Evolutionary conservation across 495 filamentous ascomycete species (phyloP).

Genomic region (Neurospora sp.): DNA sequence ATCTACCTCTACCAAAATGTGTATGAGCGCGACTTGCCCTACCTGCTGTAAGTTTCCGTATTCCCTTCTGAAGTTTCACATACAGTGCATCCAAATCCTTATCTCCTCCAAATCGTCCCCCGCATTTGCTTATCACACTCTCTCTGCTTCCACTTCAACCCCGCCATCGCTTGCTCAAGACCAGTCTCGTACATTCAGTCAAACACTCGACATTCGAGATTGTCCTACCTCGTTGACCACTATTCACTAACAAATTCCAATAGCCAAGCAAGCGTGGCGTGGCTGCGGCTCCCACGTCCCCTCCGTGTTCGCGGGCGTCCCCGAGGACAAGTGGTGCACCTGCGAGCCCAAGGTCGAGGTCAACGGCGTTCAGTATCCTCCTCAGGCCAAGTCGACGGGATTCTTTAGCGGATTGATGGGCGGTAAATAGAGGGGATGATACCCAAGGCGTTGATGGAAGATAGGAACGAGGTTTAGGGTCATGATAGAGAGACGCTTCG

Average conservation of each 20-base stretch:
- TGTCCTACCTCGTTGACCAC: neutral
- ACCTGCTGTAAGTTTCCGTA: conserved; percentile 26
- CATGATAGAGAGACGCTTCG: neutral
- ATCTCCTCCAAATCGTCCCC: neutral
- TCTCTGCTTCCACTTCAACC: neutral
- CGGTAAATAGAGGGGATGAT: conserved; percentile 9
- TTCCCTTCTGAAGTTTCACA: neutral
- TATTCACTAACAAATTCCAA: neutral
- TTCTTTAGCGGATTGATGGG: conserved; percentile 17
- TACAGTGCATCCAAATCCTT: neutral
- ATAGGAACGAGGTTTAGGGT: neutral
- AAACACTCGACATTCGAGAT: neutral
- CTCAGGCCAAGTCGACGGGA: conserved; percentile 36
- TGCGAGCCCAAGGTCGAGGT: conserved; percentile 50
- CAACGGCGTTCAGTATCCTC: conserved; percentile 53
- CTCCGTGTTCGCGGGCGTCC: conserved; percentile 46
- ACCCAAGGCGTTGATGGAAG: neutral
- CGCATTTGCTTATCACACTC: neutral
- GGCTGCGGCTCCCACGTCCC: conserved; percentile 59
- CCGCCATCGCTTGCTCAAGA: neutral
- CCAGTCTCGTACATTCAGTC: neutral
- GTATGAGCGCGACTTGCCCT: conserved; percentile 28
- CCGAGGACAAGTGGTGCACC: conserved; percentile 47
- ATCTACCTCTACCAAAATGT: conserved; percentile 20
- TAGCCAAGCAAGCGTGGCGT: conserved; percentile 57